Percentiles rank a stretch among this genome's conserved stretches.
These are phyloP conservation scores for Boletus bicolor DNA, from an alignment of 768 basidiomycete species.

Conservation along the genomic window DNA sequence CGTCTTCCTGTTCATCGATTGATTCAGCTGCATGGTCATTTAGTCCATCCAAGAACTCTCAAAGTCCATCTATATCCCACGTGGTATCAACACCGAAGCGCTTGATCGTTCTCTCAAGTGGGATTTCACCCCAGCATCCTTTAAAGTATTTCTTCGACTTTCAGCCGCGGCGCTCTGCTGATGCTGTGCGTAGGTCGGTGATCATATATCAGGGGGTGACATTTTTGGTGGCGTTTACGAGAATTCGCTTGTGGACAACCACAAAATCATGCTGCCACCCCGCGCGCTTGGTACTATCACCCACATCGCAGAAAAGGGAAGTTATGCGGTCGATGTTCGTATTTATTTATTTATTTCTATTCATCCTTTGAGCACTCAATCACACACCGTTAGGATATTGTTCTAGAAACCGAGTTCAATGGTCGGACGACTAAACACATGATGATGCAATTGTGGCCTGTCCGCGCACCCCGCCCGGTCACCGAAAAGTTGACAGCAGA, in stretches of 20 bases:
- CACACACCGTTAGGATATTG: slow-evolving; percentile 63
- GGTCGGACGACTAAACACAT: slow-evolving; percentile 91
- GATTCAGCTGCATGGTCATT: slow-evolving; percentile 7
- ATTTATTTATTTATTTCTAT: not conserved
- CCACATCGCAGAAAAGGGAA: slow-evolving; percentile 89
- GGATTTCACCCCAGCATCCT: slow-evolving; percentile 88
- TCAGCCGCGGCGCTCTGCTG: slow-evolving; percentile 6
- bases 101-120: slow-evolving; percentile 85
- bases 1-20: not conserved
- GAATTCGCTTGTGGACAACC: slow-evolving; percentile 93
- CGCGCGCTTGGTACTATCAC: slow-evolving; percentile 95
- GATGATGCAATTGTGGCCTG: slow-evolving; percentile 99
- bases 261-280: slow-evolving; percentile 96
- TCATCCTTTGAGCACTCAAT: slow-evolving; percentile 1
- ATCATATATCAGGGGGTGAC: slow-evolving; percentile 96
- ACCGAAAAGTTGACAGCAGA: slow-evolving; percentile 94
- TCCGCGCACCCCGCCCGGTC: slow-evolving; percentile 93
- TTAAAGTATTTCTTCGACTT: slow-evolving; percentile 50
- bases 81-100: slow-evolving; percentile 96
- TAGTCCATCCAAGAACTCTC: slow-evolving; percentile 93
- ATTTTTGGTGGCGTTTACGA: slow-evolving; percentile 95
- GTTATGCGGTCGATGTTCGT: slow-evolving; percentile 85
- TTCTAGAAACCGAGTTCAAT: slow-evolving; percentile 96
- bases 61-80: slow-evolving; percentile 98
- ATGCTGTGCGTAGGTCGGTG: slow-evolving; percentile 63